Evolutionary conservation across 2,329 filamentous ascomycete species (phyloP).

Genomic region (Corynespora cassiicola): DNA sequence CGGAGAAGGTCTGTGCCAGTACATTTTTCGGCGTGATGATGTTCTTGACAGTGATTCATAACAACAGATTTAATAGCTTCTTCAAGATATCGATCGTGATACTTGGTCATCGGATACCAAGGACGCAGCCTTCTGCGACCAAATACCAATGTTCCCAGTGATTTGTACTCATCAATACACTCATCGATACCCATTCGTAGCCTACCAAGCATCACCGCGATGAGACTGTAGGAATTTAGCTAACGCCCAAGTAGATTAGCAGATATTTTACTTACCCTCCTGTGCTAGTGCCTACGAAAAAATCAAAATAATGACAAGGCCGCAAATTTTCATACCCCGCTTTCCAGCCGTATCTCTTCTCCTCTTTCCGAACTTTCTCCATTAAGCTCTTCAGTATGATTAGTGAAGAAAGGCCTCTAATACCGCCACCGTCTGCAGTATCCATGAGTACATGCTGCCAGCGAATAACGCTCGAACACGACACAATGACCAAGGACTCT

Average conservation of each 20-base stretch:
- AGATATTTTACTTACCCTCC: slow-evolving; percentile 2
- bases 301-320: slow-evolving; percentile 4
- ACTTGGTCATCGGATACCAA: slow-evolving; percentile 2
- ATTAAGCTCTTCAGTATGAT: slow-evolving; percentile 2
- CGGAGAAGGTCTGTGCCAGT: background rate
- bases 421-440: slow-evolving; percentile 1
- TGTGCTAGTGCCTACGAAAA: slow-evolving; percentile 4
- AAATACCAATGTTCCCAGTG: slow-evolving; percentile 5
- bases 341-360: background rate
- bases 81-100: background rate
- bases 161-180: slow-evolving; percentile 1
- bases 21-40: background rate
- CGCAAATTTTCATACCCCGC: background rate
- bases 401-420: slow-evolving; percentile 3
- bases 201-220: slow-evolving; percentile 5
- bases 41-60: background rate
- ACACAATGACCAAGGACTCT: background rate
- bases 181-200: slow-evolving; percentile 4
- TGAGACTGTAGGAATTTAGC: background rate
- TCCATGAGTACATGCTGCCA: no score
- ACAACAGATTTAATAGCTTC: background rate
- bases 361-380: slow-evolving; percentile 2
- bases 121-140: background rate
- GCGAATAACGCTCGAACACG: no score
- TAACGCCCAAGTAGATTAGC: no score